Percentiles rank a stretch among this genome's conserved stretches.
Evolutionary conservation across 1,139 yeast species (phyloP).

Genomic region (Yarrowia galli): DNA sequence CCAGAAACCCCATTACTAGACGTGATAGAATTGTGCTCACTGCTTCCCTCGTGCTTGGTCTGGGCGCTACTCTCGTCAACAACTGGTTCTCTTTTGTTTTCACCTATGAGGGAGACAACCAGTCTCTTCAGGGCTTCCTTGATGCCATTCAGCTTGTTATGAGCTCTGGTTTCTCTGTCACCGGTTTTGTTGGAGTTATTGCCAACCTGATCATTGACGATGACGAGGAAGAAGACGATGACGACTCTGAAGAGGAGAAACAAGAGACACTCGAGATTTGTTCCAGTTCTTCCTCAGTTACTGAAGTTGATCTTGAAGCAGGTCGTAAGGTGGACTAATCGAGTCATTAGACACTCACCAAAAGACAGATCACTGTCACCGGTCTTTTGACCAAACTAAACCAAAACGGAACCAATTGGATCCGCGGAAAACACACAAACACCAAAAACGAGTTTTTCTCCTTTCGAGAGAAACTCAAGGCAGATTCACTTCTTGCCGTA

Average conservation of each 20-base stretch:
- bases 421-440: conserved; percentile 13
- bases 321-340: background rate
- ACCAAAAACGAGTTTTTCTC: background rate
- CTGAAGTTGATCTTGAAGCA: conserved; percentile 15
- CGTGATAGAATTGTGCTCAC: conserved; percentile 87
- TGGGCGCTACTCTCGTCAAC: conserved; percentile 79
- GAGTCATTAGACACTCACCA: background rate
- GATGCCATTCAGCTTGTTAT: conserved; percentile 82
- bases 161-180: conserved; percentile 87
- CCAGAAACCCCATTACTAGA: conserved; percentile 75
- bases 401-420: background rate
- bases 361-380: background rate
- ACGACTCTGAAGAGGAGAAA: conserved; percentile 32
- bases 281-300: background rate
- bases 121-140: conserved; percentile 69
- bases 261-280: conserved; percentile 3
- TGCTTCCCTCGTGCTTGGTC: conserved; percentile 74
- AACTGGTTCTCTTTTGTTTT: conserved; percentile 78
- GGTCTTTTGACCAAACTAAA: background rate
- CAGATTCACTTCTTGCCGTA: background rate
- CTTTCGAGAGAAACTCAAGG: background rate
- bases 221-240: conserved; percentile 61
- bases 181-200: conserved; percentile 78
- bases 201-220: conserved; percentile 77
- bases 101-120: conserved; percentile 75